Evolutionary conservation across 2,329 filamentous ascomycete species (phyloP).

Genomic region (Colletotrichum sp.): DNA sequence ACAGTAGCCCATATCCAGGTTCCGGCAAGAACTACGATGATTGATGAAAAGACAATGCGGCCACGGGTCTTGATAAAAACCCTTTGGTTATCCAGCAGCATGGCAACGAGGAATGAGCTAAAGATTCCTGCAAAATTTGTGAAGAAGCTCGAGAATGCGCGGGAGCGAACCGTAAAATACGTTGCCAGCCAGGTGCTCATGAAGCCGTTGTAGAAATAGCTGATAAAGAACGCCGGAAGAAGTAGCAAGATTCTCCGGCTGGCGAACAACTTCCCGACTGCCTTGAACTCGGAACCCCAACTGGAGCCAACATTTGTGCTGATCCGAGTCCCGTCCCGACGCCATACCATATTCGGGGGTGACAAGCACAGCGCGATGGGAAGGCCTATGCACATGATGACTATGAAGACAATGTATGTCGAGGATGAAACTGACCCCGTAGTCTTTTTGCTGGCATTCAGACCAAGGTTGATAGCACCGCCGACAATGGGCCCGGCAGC

Average conservation of each 20-base stretch:
- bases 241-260: background rate
- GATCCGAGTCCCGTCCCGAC: slow-evolving; percentile 66
- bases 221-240: slow-evolving; percentile 1
- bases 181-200: slow-evolving; percentile 10
- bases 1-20: slow-evolving; percentile 3
- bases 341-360: slow-evolving; percentile 61
- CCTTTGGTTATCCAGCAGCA: background rate
- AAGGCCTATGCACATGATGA: slow-evolving; percentile 65
- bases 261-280: background rate
- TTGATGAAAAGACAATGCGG: background rate
- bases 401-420: slow-evolving; percentile 72
- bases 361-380: slow-evolving; percentile 66
- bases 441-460: slow-evolving; percentile 60
- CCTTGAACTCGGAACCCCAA: background rate
- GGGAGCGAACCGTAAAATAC: slow-evolving; percentile 1
- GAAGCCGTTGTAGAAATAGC: slow-evolving; percentile 6
- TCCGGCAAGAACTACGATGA: background rate
- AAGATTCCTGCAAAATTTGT: slow-evolving; percentile 9
- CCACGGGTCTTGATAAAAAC: slow-evolving; percentile 1
- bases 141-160: slow-evolving; percentile 1
- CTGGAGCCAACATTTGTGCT: slow-evolving; percentile 24
- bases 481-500: slow-evolving; percentile 51
- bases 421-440: slow-evolving; percentile 69
- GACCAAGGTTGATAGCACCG: slow-evolving; percentile 69
- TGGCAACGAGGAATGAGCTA: background rate